Evolutionary conservation across 805 yeast genomes (phyloP), one percentile per base, ranked within the genome.

Genomic region (Hermanozyma aechmeae): DNA sequence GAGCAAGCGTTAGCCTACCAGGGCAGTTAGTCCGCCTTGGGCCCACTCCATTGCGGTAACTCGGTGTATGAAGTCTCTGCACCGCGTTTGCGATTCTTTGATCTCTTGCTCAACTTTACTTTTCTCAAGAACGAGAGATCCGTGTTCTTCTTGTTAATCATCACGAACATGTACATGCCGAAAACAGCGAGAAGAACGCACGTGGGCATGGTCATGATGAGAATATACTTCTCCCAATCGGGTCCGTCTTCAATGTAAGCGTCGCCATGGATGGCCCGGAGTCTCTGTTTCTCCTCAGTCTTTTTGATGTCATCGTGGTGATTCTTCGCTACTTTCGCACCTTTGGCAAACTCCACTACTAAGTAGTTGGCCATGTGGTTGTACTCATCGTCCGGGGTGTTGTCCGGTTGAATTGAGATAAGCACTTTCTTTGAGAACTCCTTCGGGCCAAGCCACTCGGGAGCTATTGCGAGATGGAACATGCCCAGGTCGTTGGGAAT

Each of bases 401-500:
- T 61, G 31, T 74, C 79, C 1, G 93, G 89, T 53, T 86, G 95
- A 27, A 85, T 66, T 3, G 87, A 64, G 24, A 85, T 55, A 28
- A 77, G 60, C 9, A 81, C 76, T 36, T 68, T 67, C 43, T 70
- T 72, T 40, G 63, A 70, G 39, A 58, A 51, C 4, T 68, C 77
- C 22, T 61, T 61, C 10, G 43, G 38, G 6, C 49, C 48, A 18
- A 84, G 56, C 87, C 93, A 84, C 9, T 65, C 73, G 32, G 70
- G 73, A 21, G 67, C 50, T 23, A 83, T 56, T 22, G 72, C 72
- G 24, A 85, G 48, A 3, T 89, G 76, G 39, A 56, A 71, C 41
- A 61, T 68, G 10, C 95, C 96, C 33, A 70, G 68, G 14, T 58
- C 59, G 35, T 69, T 71, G 5, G 44, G 33, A 6, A 83, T 29